Base-by-base conservation (phyloP, 176 grass and related monocot genomes). In the Oryza longistaminata region DNA sequence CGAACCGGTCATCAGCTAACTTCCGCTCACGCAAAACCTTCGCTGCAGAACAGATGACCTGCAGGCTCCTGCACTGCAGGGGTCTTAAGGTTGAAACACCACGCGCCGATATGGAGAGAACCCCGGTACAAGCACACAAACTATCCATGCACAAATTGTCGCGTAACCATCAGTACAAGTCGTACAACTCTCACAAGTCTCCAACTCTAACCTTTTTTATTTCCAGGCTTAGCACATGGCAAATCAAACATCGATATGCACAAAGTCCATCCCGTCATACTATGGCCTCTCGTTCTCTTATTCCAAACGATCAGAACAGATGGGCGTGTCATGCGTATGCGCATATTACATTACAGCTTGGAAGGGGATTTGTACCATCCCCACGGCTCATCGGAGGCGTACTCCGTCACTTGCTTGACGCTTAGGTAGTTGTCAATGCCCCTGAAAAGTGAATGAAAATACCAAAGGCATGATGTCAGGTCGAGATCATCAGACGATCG, bases 361-460 rank as follows among this genome's bases (percentile, higher is more conserved):
- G 96, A 78, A 10, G 96, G 96, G 43, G 96, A 81, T 48, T 70
- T 21, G 87, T 99, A 99, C 96, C 96, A 99, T 10, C 91, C 93
- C 96, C 96, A 99, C 8, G 96, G 91, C 75, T 92, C 96, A 62
- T 85, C 81, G 7, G 96, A 99, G n/a, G 84, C 78, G 93, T 99
- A 99, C 49, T 96, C 90, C 6, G 96, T 99, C 11, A 99, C 86
- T 66, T 96, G 96, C 90, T 99, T 99, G 9, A 99, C 82, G 75
- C 39, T 85, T 33, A 99, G 67, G 75, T 99, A 99, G 75, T 96
- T 99, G 14, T 99, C 96, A 11, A 99, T 85, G 8, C 96, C 96
- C 91, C 96, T 99, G 77, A 2, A 86, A 58, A 58, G 19, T n/a
- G 53, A 58, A 58, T 16, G 71, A 85, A 40, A 40, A 71, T 27